phyloP scores from a whole-genome alignment of 331 rosid species.

The Saraca asoca region DNA sequence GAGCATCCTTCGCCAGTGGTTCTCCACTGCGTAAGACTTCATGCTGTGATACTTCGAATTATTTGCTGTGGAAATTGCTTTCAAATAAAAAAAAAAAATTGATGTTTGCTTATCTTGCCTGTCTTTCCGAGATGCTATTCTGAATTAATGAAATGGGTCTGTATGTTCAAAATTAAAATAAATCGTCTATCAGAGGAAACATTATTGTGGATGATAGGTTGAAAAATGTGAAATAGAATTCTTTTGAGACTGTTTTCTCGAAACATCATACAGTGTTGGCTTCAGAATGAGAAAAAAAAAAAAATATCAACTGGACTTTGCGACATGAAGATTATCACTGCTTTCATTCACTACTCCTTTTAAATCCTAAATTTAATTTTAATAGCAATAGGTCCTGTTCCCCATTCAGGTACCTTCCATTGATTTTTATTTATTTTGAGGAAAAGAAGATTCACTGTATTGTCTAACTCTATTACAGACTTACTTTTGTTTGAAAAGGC shows the following conservation, averaged over 20 bases:
- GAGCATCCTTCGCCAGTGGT: slow-evolving; percentile 59
- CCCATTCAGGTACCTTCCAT: not conserved
- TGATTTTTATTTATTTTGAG: not conserved
- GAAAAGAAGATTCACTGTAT: not conserved
- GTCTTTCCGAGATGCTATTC: slow-evolving; percentile 3
- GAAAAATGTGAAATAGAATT: not conserved
- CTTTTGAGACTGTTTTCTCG: not conserved
- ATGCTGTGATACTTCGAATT: not conserved
- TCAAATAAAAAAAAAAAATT: not conserved
- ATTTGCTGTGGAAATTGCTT: not conserved
- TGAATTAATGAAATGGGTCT: not conserved
- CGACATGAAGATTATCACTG: not conserved
- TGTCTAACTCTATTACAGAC: not conserved
- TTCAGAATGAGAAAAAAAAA: not conserved
- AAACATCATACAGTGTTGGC: not conserved
- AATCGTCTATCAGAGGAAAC: too few species aligned
- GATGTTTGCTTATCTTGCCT: not conserved
- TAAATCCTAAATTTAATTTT: not conserved
- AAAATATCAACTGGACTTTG: not conserved
- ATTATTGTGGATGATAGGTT: too few species aligned
- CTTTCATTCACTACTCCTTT: not conserved
- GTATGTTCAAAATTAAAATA: not conserved
- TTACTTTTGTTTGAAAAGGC: too few species aligned
- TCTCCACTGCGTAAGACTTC: slow-evolving; percentile 57
- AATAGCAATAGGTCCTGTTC: not conserved